These are phyloP conservation scores for Trypanosoma vivax DNA, from an alignment of 208 protist species.

Conservation along the genomic window DNA sequence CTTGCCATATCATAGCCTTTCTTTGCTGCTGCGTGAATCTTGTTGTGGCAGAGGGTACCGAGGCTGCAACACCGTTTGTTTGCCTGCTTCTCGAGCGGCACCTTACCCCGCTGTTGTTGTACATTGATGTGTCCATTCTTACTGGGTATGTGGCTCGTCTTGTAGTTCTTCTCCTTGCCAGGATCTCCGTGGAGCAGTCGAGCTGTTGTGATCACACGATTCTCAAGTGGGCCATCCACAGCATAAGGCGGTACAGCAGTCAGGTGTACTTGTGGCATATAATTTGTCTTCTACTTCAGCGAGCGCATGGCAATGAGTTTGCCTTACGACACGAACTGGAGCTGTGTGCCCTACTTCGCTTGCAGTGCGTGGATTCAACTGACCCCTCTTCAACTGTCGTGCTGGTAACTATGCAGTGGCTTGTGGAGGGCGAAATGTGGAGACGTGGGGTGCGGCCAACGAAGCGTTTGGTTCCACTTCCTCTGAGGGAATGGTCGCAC, in stretches of 20 bases:
- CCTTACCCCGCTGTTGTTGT: slow-evolving; percentile 14
- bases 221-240: slow-evolving; percentile 18
- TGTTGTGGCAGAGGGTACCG: neutral
- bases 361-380: neutral
- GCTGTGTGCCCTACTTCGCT: slow-evolving; percentile 15
- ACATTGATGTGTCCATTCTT: slow-evolving; percentile 8
- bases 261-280: slow-evolving; percentile 23
- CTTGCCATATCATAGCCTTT: slow-evolving; percentile 11
- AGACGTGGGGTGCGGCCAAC: slow-evolving; percentile 3
- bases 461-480: neutral
- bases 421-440: slow-evolving; percentile 13
- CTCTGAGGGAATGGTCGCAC: neutral
- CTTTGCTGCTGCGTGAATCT: slow-evolving; percentile 14
- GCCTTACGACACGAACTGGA: slow-evolving; percentile 23
- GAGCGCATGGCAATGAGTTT: slow-evolving; percentile 26
- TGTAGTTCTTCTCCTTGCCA: slow-evolving; percentile 17
- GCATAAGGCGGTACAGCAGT: neutral
- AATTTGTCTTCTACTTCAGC: slow-evolving; percentile 34
- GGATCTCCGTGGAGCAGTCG: neutral
- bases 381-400: slow-evolving; percentile 7
- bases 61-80: neutral
- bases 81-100: slow-evolving; percentile 17
- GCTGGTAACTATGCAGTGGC: slow-evolving; percentile 10
- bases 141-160: slow-evolving; percentile 18
- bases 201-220: slow-evolving; percentile 22